Base-by-base conservation (phyloP, 345 rosid genomes). In the Aquilaria malaccensis region DNA sequence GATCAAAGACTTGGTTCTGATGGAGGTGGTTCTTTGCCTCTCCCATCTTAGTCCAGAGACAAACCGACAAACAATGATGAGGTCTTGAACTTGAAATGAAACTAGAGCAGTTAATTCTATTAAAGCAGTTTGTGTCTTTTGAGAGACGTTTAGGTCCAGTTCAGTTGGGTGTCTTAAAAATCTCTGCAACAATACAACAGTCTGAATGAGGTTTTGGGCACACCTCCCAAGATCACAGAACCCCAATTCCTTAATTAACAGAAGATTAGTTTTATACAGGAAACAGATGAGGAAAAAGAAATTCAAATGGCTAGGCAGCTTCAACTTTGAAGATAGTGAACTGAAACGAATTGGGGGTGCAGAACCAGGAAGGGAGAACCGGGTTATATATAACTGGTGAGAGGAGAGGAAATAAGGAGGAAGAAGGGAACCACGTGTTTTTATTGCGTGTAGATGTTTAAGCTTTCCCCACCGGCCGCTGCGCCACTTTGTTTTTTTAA, bases 1-100 rank as follows among this genome's bases (percentile, higher is more conserved):
- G 48, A 63, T 60, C 67, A 45, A 72, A 73, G 45, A 43, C 76
- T 45, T 71, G 79, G 62, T 61, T 60, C 32, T 67, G 56, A 30
- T 63, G 67, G 43, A 61, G 72, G 13, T 72, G 70, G 50, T 64
- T 67, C 50, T 51, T 65, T n/a, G 58, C 30, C 32, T 46, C 72
- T 29, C 67, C 76, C 81, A 74, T 77, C 72, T 77, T 55, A 45
- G 45, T 30, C 2, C 45, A n/a, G n/a, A 13, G 30, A 53, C 11
- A 64, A 37, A 68, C 32, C 54, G 47, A 13, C 47, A 61, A 45
- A 65, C 41, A 43, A 12, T 11, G 31, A 12, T 11, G 31, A 59
- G 31, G 58, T 33, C 48, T 7, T 9, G 43, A 37, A 37, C 48
- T 7, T 9, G 43, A 37, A 37, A 4, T 37, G 43, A 37, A 37